Base-by-base conservation (phyloP, 352 stramenopile genomes). In the Phytophthora citrophthora region DNA sequence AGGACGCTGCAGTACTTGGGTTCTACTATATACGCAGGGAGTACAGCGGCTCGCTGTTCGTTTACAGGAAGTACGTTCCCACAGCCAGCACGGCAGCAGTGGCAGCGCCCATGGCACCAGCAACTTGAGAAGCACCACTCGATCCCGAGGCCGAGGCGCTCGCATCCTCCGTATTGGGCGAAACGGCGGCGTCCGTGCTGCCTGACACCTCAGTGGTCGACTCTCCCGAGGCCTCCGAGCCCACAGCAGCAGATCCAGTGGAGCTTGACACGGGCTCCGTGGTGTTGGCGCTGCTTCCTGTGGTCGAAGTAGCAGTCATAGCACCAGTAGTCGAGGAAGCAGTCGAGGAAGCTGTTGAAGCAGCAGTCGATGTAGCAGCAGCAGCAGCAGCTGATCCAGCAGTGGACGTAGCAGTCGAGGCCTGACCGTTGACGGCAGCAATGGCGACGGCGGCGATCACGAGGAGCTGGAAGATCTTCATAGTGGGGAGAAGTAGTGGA, bases 381-480 rank as follows among this genome's bases (percentile, higher is more conserved):
- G 58, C 27, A 15, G 58, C 36, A 4, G 51, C 31, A 34, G 44
- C 16, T 11, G 55, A 50, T 13, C 29, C 48, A n/a, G 48, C 29
- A 7, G 47, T 32, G 31, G 47, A 60, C 4, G 57, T 18, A 27
- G 27, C 57, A 13, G 50, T 47, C 0, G 64, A 56, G 15, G 56
- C 40, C 44, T 76, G 68, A 3, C 55, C 68, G 34, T 55, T 70
- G 38, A 63, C 52, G 32, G 56, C 59, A 13, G 53, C 52, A 38
- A 70, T n/a, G 20, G 63, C 68, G 53, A 76, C 29, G 2, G 54
- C 36, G 48, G 63, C 68, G 54, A 76, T 38, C 36, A 56, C 47
- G 57, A 76, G 32, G 57, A 72, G 9, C 57, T 72, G 57, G 43
- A 70, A 56, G 38, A 76, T 50, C 63, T 76, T 63, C 63, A 76